Conservation (phyloP, 1,139 yeast genomes). For the Yamadazyma atlantica region DNA sequence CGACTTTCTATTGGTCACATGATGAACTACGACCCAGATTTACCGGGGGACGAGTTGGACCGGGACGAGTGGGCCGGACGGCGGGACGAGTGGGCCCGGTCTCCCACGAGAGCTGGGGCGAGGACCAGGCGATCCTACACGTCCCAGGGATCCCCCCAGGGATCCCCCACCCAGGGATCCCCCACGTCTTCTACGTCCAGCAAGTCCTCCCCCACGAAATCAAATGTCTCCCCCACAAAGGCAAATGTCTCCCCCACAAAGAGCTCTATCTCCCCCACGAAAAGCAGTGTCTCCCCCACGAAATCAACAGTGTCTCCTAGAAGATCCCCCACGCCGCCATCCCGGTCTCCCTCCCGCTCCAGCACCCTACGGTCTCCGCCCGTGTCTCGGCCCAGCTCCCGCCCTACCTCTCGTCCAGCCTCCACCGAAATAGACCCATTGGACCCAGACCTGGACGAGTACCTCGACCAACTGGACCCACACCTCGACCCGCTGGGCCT, state of each 20-base stretch:
- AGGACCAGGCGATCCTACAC: no score
- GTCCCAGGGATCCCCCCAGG: no score
- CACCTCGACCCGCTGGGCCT: no score
- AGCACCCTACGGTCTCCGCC: no score
- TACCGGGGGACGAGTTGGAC: constrained; percentile 46
- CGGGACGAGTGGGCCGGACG: constrained; percentile 13
- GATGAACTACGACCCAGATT: constrained; percentile 56
- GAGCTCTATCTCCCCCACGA: constrained; percentile 7
- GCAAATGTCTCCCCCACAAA: constrained; percentile 6
- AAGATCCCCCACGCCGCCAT: constrained; percentile 5
- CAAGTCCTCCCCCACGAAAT: constrained; percentile 1
- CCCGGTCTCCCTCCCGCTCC: constrained; percentile 1
- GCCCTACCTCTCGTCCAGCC: not conserved
- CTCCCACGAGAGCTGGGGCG: no score
- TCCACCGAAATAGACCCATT: no score
- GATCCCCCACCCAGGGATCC: no score
- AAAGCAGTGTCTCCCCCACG: not conserved
- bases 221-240: constrained; percentile 5
- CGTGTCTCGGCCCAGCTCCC: not conserved
- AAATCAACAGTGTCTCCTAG: constrained; percentile 4
- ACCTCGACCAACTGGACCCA: no score
- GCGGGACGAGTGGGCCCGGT: no score
- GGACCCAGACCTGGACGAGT: no score
- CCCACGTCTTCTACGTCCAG: not conserved
- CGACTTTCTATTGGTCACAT: constrained; percentile 55